Evolutionary conservation across 768 basidiomycete genomes (phyloP), one percentile per base, ranked within the genome.

Genomic region (Galerina sulciceps): DNA sequence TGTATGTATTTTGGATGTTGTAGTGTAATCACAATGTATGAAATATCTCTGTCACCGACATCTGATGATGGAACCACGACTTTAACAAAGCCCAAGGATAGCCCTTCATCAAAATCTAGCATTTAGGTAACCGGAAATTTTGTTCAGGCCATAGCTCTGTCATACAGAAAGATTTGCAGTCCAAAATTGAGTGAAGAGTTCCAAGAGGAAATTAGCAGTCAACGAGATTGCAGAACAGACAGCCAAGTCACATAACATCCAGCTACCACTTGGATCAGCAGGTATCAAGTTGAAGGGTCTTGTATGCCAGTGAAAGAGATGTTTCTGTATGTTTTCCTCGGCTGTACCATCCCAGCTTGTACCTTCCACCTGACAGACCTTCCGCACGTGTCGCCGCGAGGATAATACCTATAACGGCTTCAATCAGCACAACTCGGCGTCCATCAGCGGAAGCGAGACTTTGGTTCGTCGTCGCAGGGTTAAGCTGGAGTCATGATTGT

Each of bases 261-360:
- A 50, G 17, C 48, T 34, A 13, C 34, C 9, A 50, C 48, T 8
- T 34, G 18, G 48, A 50, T 18, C 18, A 49, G 23, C 47, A 50
- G n/a, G 36, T 50, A 36, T 10, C 48, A n/a, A 38, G 10, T 13
- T 50, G 13, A 50, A 48, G 1, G 46, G 34, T 18, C 31, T 50
- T 40, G 40, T 43, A n/a, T n/a, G 35, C 36, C 10, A 36, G 36
- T n/a, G 36, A 18, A 34, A 50, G n/a, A n/a, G 36, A 50, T 20
- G 56, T 65, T 70, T 74, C 55, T 68, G 54, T 10, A 71, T 73
- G 53, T 74, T 74, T 58, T 74, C 70, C 65, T 70, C 70, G 14
- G 73, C 70, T 38, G 74, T 74, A 47, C 73, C 72, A 55, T 42
- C 63, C 74, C 75, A 73, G 66, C 67, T 67, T 45, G 70, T 73